Evolutionary conservation across 108 stramenopile species (phyloP).

Genomic region (Pinguiococcus pyrenoidosus): DNA sequence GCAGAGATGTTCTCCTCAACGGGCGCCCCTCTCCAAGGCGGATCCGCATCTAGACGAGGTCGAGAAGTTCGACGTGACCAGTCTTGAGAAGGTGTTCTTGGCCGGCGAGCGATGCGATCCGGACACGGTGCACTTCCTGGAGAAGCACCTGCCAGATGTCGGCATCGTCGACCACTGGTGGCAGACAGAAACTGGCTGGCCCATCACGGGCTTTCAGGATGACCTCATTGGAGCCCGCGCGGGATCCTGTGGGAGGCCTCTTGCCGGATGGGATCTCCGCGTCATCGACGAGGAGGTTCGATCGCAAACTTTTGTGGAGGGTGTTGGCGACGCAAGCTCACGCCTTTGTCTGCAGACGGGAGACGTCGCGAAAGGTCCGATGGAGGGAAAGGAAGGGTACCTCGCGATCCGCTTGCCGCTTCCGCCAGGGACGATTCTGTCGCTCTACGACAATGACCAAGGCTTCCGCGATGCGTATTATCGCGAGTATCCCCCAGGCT

Average conservation of each 20-base stretch:
- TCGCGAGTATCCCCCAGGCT: conserved; percentile 32
- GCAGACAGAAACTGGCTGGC: conserved; percentile 53
- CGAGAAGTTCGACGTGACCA: conserved; percentile 34
- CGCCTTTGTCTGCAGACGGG: conserved; percentile 5
- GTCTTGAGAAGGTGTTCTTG: conserved; percentile 38
- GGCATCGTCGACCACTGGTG: conserved; percentile 60
- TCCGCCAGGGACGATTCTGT: conserved; percentile 53
- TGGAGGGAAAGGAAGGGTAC: conserved; percentile 17
- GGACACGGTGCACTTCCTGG: conserved; percentile 47
- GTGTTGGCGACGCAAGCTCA: no score
- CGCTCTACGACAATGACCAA: conserved; percentile 48
- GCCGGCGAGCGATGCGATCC: conserved; percentile 61
- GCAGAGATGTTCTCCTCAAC: no score
- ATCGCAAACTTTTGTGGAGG: no score
- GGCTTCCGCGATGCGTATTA: conserved; percentile 44
- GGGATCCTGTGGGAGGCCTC: conserved; percentile 36
- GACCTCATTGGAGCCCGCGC: conserved; percentile 25
- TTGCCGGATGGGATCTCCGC: conserved; percentile 40
- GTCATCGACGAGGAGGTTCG: conserved; percentile 43
- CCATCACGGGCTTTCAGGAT: conserved; percentile 23
- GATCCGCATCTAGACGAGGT: no score
- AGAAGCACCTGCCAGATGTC: neutral
- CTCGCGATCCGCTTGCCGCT: conserved; percentile 53
- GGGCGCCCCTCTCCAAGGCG: no score
- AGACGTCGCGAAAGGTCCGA: neutral